These are phyloP conservation scores for Scheffersomyces illinoinensis DNA, from an alignment of 1,139 yeast species.

Conservation along the genomic window DNA sequence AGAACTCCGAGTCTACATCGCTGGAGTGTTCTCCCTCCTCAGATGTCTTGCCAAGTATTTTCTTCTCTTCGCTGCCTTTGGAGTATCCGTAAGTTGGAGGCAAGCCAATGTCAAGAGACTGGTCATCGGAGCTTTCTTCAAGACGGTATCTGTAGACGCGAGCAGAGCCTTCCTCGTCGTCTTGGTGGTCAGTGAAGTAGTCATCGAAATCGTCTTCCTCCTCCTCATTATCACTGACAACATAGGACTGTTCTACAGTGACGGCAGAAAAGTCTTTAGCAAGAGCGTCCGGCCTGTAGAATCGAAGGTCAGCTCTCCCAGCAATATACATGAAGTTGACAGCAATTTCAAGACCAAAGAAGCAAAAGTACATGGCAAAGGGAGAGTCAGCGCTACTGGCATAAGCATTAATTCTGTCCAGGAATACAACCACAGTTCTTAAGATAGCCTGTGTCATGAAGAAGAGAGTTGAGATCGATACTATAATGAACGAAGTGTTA, in stretches of 20 bases:
- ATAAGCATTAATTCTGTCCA: slow-evolving; percentile 18
- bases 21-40: background rate
- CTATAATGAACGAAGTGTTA: slow-evolving; percentile 46
- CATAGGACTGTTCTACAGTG: slow-evolving; percentile 43
- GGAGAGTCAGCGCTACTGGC: slow-evolving; percentile 30
- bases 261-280: slow-evolving; percentile 43
- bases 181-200: slow-evolving; percentile 1
- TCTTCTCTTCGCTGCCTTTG: background rate
- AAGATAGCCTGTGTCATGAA: slow-evolving; percentile 59
- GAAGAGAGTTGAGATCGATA: slow-evolving; percentile 51
- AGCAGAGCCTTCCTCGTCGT: background rate
- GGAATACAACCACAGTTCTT: slow-evolving; percentile 58
- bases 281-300: slow-evolving; percentile 71
- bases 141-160: background rate
- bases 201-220: slow-evolving; percentile 8
- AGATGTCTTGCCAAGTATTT: background rate
- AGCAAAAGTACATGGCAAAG: slow-evolving; percentile 63
- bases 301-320: slow-evolving; percentile 71
- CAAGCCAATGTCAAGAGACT: background rate
- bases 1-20: background rate
- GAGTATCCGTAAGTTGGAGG: background rate
- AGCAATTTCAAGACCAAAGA: slow-evolving; percentile 64
- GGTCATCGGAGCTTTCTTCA: background rate
- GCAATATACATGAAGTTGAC: slow-evolving; percentile 56
- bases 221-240: slow-evolving; percentile 28